phyloP scores from a whole-genome alignment of 306 rosid genomes.

The Citrullus mucosospermus region DNA sequence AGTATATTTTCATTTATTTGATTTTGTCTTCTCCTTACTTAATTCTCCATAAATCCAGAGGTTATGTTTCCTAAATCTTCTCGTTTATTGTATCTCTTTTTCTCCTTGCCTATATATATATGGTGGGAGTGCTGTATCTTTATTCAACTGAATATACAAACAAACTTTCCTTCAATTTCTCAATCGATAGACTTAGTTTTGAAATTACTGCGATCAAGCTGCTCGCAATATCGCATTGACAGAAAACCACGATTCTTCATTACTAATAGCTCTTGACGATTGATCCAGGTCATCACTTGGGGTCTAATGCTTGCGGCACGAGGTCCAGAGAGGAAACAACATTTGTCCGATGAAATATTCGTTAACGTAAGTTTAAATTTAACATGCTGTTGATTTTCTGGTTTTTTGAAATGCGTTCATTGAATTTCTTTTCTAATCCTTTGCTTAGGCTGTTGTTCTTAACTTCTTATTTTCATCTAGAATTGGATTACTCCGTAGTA shows the following conservation, averaged over 20 bases:
- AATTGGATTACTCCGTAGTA: background rate
- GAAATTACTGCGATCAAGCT: background rate
- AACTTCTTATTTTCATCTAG: background rate
- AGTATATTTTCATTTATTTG: too few relatives aligned
- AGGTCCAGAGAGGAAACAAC: constrained; percentile 33
- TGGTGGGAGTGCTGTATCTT: too few relatives aligned
- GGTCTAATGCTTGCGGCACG: constrained; percentile 46
- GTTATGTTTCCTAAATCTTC: too few relatives aligned
- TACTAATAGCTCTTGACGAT: background rate
- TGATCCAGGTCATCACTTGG: constrained; percentile 64
- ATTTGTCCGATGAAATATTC: constrained; percentile 57
- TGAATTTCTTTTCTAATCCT: background rate
- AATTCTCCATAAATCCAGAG: too few relatives aligned
- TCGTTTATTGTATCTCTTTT: too few relatives aligned
- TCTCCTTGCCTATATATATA: too few relatives aligned
- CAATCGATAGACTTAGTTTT: background rate
- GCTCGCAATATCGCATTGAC: background rate
- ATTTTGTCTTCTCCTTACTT: too few relatives aligned
- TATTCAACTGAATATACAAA: too few relatives aligned
- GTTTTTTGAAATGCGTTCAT: background rate
- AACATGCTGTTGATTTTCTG: background rate
- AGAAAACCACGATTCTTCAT: background rate
- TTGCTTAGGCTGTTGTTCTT: background rate
- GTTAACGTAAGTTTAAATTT: constrained; percentile 35
- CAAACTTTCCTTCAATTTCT: too few relatives aligned